Conservation (phyloP, 257 asterid genomes). For the Capsicum rhomboideum region DNA sequence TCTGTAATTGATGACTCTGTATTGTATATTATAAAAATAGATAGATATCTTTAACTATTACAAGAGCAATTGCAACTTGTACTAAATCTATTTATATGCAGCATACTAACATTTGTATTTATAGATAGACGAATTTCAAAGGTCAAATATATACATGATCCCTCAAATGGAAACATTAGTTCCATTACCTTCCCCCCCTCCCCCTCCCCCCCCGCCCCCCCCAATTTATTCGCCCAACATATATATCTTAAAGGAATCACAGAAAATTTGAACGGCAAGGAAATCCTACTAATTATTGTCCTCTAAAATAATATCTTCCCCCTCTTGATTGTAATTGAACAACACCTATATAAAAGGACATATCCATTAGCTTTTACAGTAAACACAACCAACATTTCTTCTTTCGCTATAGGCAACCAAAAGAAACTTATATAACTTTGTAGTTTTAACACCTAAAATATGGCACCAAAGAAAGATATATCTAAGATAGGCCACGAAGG, state of each 20-base stretch:
- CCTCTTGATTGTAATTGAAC: background rate
- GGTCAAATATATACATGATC: background rate
- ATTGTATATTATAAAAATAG: background rate
- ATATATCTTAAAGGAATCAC: background rate
- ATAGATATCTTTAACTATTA: background rate
- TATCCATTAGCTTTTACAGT: background rate
- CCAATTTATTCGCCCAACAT: background rate
- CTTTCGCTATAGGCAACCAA: too few species aligned
- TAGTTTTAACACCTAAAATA: background rate
- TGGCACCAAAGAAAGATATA: constrained; percentile 33
- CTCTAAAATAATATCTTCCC: background rate
- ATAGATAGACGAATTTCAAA: background rate
- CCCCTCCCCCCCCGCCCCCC: too few species aligned
- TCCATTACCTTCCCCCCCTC: background rate
- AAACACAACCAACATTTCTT: background rate
- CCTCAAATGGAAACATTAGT: background rate
- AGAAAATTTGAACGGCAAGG: background rate
- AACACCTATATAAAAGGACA: background rate
- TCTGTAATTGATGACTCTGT: too few species aligned
- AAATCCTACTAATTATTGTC: background rate
- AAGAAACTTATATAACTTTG: background rate
- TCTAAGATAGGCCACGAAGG: constrained; percentile 12
- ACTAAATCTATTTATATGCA: background rate
- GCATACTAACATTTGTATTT: background rate
- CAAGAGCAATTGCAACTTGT: background rate